These are phyloP conservation scores for Diospyros kaki DNA, from an alignment of 148 eudicot species.

Conservation along the genomic window DNA sequence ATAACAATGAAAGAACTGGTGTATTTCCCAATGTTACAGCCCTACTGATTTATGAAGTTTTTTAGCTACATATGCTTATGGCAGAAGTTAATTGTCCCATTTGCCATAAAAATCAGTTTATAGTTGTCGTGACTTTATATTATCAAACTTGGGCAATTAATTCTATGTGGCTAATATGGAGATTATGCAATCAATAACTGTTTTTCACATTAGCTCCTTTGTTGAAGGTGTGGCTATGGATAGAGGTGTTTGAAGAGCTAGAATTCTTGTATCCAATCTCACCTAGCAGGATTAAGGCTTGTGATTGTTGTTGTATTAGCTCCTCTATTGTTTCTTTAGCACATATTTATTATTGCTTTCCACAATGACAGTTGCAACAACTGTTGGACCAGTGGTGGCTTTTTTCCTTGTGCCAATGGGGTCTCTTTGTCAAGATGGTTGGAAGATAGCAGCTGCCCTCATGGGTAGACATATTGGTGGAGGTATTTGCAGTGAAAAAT, in stretches of 20 bases:
- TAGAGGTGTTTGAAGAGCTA: too few species aligned
- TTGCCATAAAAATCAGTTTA: background rate
- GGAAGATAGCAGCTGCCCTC: conserved; percentile 97
- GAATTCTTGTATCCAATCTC: too few species aligned
- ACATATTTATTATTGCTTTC: background rate
- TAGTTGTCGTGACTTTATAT: background rate
- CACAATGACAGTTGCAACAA: conserved; percentile 66
- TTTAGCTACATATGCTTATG: background rate
- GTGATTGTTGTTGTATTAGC: background rate
- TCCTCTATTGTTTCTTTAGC: background rate
- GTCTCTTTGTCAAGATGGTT: conserved; percentile 76
- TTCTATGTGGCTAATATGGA: background rate
- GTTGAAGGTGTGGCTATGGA: too few species aligned
- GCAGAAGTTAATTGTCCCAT: background rate
- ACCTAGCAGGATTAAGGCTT: too few species aligned
- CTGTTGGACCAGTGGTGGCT: conserved; percentile 76
- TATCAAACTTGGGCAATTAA: background rate
- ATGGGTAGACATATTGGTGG: conserved; percentile 99
- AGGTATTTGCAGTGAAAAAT: conserved; percentile 40
- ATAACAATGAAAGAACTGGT: background rate
- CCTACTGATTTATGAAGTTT: background rate
- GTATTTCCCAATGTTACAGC: background rate
- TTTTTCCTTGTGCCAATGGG: conserved; percentile 81
- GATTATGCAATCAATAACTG: background rate
- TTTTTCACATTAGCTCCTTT: background rate